Conservation (phyloP, 495 filamentous ascomycete species). For the Hypoxylon cercidicola region DNA sequence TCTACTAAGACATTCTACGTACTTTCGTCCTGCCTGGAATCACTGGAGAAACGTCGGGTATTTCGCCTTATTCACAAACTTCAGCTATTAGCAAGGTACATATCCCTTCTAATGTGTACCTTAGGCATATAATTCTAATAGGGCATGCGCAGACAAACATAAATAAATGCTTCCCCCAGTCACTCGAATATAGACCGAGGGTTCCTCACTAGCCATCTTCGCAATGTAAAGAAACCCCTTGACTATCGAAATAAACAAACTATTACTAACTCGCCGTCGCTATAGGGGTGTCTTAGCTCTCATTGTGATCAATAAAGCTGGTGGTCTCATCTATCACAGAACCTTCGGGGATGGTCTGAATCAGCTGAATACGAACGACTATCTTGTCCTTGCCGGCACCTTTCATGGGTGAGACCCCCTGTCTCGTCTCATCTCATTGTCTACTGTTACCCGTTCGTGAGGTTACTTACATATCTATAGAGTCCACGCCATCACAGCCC, state of each 20-base stretch:
- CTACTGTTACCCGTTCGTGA: constrained; percentile 2
- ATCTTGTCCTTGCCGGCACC: constrained; percentile 95
- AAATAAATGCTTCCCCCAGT: background rate
- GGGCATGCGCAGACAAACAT: constrained; percentile 19
- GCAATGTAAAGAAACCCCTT: constrained; percentile 25
- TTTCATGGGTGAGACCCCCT: constrained; percentile 80
- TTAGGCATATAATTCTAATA: background rate
- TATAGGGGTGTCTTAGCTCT: constrained; percentile 90
- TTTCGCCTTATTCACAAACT: background rate
- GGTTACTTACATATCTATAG: constrained; percentile 47
- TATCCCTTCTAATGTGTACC: background rate
- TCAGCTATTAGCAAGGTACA: no score
- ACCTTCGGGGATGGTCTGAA: constrained; percentile 85
- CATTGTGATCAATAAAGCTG: constrained; percentile 98
- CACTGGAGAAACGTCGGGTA: background rate
- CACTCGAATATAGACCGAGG: background rate
- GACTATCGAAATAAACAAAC: background rate
- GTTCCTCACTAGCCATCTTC: background rate
- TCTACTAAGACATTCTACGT: no score
- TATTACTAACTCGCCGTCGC: constrained; percentile 22
- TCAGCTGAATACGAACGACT: constrained; percentile 92
- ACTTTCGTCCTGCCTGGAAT: background rate
- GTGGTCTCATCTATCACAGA: constrained; percentile 93
- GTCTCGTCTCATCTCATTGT: constrained; percentile 16
- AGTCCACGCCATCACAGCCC: constrained; percentile 90